Base-by-base conservation (phyloP, 805 yeast genomes). In the Isabelozyma rhagii region DNA sequence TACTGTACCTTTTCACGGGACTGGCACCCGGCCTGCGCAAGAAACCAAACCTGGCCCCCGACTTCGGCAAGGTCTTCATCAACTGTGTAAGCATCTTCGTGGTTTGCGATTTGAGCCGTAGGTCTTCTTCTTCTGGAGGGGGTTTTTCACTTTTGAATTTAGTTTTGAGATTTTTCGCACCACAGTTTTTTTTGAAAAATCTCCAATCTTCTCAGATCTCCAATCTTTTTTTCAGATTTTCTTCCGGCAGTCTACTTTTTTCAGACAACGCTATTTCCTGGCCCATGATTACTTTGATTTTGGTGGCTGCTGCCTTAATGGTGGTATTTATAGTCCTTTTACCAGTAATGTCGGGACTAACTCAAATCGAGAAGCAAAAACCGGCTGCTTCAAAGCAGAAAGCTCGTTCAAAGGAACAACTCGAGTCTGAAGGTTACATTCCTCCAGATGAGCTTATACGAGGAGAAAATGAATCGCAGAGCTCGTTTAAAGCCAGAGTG, bases 241-340 rank as follows among this genome's bases (percentile, higher is more conserved):
- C 36, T 6, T 31, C 36, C 36, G 25, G 25, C 4, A 21, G 25
- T 21, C 25, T 6, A 6, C 6, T 21, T 21, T 21, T 21, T 21
- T 31, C 36, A 10, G n/a, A 31, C n/a, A 31, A 9, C 7, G n/a
- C 36, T 10, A 31, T 4, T 31, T 31, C n/a, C 8, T 9, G 10
- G 36, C 10, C n/a, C 10, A 31, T 31, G 36, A 31, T 31, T 31
- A 31, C 36, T 11, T 40, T 70, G 1, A 67, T 72, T 29, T 34
- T 80, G 9, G 46, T 74, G 2, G 53, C 80, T 13, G 68, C 81
- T n/a, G 53, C 75, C 5, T 59, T 78, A 14, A 64, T 80, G 8
- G 63, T 79, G 10, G 66, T 46, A 53, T 77, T 11, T 74, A 81
- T 5, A 84, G 84, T 3, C 60, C 82, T 45, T 80, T 83, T 3